These are phyloP conservation scores for Gossypium gossypioides DNA, from an alignment of 441 rosid genomes.

Conservation along the genomic window DNA sequence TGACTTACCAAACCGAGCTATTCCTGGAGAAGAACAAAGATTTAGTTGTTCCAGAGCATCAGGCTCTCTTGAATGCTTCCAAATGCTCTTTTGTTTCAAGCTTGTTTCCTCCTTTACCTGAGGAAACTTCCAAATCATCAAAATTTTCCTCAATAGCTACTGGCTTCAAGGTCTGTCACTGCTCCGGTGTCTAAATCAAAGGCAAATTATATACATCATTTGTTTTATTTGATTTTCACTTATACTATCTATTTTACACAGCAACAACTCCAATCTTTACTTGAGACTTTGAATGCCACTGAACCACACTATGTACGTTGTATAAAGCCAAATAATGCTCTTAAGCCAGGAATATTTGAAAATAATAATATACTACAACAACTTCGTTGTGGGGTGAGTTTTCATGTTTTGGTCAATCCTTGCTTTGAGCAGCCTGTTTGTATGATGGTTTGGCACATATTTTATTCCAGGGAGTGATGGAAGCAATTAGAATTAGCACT, in stretches of 20 bases:
- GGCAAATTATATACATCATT: constrained; percentile 15
- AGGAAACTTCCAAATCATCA: constrained; percentile 80
- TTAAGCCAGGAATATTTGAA: constrained; percentile 84
- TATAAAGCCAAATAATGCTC: constrained; percentile 85
- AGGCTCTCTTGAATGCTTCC: constrained; percentile 67
- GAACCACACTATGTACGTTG: constrained; percentile 93
- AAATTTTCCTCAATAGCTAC: constrained; percentile 93
- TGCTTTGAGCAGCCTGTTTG: not conserved
- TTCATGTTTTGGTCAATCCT: constrained; percentile 21
- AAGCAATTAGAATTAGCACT: constrained; percentile 96
- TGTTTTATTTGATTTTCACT: constrained; percentile 1
- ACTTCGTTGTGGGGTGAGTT: constrained; percentile 93
- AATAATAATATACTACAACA: constrained; percentile 71
- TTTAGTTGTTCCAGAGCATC: constrained; percentile 90
- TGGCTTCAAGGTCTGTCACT: constrained; percentile 67
- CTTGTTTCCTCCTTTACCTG: constrained; percentile 66
- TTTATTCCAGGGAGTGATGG: constrained; percentile 79
- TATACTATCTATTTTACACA: constrained; percentile 26
- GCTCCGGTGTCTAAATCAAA: not conserved
- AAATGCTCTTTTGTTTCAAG: constrained; percentile 70
- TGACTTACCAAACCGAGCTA: constrained; percentile 80
- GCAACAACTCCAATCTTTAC: constrained; percentile 94
- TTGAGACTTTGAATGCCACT: constrained; percentile 79
- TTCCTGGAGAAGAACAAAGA: constrained; percentile 98
- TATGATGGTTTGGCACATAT: constrained; percentile 11